Evolutionary conservation across 306 rosid genomes (phyloP), one percentile per base, ranked within the genome.

Genomic region (Begonia peltatifolia): DNA sequence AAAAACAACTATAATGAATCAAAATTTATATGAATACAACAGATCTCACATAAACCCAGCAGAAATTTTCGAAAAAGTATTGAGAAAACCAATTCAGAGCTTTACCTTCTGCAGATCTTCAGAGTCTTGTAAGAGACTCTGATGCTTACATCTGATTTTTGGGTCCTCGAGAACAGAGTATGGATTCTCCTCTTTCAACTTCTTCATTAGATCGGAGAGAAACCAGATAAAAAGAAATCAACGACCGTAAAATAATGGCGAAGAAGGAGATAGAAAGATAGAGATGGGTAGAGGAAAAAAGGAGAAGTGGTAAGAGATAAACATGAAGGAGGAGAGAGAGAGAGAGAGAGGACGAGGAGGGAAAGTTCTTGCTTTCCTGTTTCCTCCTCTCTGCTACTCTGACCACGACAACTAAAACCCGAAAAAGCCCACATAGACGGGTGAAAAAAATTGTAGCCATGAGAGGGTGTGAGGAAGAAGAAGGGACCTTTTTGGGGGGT

Each of bases 371-470:
- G 82, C 65, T 78, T 80, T 77, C 77, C 74, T 81, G 82, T 75
- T 84, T 84, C 74, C 78, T 84, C 74, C 78, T 79, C 82, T 83
- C 77, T 79, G 81, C 76, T 77, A 69, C 79, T 84, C 84, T 80
- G 92, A 90, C 84, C 92, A 42, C 79, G 88, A 81, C 78, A 77
- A 79, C 56, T 41, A 66, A 74, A 79, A 55, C 78, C 80, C 67
- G 58, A 80, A 85, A 82, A 77, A 81, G 87, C 82, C 94, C 95
- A 82, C 93, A 85, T 80, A 72, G 77, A 75, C 78, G 86, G 92
- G 96, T 81, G 87, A 72, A 77, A 85, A 90, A 84, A 63, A 78
- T 69, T 72, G 63, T 74, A 72, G 13, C 74, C 72, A 77, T 79
- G 93, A 77, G 65, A 72, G 78, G 83, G 78, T 76, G 81, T 42